These are phyloP conservation scores for Fusarium sp. DNA, from an alignment of 2,329 filamentous ascomycete species.

Conservation along the genomic window DNA sequence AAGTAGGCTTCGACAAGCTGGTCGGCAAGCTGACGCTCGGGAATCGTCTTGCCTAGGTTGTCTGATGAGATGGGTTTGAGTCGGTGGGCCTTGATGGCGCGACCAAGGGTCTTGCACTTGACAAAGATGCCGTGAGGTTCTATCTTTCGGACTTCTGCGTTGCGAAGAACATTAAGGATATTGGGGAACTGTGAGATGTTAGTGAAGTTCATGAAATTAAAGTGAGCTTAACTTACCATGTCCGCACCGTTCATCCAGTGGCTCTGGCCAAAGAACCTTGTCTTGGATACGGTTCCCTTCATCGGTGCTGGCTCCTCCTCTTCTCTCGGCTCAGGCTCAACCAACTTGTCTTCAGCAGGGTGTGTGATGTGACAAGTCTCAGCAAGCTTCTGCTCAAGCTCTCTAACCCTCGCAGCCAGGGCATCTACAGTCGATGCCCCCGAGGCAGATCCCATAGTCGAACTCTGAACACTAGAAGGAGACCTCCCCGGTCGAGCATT, in stretches of 20 bases:
- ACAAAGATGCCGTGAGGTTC: constrained; percentile 47
- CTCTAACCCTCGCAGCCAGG: constrained; percentile 51
- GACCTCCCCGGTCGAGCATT: not conserved
- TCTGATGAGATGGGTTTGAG: constrained; percentile 47
- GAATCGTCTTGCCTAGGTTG: constrained; percentile 52
- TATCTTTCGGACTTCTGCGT: constrained; percentile 40
- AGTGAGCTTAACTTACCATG: constrained; percentile 47
- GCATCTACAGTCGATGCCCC: constrained; percentile 44
- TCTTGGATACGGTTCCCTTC: constrained; percentile 53
- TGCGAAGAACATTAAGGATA: constrained; percentile 41
- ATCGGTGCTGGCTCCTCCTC: constrained; percentile 29
- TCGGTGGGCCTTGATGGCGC: constrained; percentile 54
- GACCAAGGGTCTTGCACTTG: constrained; percentile 53
- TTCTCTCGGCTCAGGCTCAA: not conserved
- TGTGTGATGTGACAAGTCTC: constrained; percentile 39
- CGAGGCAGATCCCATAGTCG: constrained; percentile 41
- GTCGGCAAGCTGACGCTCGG: constrained; percentile 54
- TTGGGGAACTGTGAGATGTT: constrained; percentile 44
- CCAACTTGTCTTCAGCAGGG: constrained; percentile 25
- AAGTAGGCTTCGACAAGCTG: constrained; percentile 62
- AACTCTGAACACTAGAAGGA: constrained; percentile 42
- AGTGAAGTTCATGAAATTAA: not conserved
- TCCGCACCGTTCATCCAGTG: constrained; percentile 59
- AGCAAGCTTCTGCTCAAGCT: constrained; percentile 55
- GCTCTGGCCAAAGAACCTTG: constrained; percentile 57